These are phyloP conservation scores for Beauveria sp. DNA, from an alignment of 2,329 filamentous ascomycete genomes.

Conservation along the genomic window DNA sequence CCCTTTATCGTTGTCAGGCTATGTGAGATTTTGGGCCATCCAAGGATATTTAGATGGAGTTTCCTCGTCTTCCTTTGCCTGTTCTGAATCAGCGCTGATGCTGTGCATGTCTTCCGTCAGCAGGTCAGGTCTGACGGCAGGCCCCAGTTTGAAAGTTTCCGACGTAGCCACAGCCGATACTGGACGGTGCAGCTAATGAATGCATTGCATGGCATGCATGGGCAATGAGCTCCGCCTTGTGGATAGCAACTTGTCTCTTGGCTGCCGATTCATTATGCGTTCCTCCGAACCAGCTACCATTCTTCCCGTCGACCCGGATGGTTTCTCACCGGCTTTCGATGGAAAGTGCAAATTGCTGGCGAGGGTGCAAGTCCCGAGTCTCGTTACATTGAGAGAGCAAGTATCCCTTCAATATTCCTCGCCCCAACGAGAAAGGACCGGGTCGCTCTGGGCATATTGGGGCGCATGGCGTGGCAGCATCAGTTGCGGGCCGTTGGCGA, in stretches of 20 bases:
- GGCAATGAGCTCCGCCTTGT: background rate
- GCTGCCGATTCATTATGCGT: background rate
- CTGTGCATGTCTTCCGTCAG: conserved; percentile 3
- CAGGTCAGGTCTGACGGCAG: conserved; percentile 1
- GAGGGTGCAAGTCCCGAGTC: background rate
- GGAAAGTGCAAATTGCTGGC: background rate
- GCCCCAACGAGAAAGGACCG: background rate
- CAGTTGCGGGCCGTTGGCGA: conserved; percentile 7
- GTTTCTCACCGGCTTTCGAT: background rate
- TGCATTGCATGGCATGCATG: background rate
- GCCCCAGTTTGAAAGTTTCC: background rate
- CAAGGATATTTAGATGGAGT: background rate
- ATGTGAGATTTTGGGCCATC: background rate
- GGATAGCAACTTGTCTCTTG: background rate
- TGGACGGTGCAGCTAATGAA: background rate
- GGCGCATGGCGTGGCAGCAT: background rate
- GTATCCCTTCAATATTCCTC: background rate
- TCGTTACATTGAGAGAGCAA: background rate
- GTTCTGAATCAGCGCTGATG: background rate
- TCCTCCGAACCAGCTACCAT: background rate
- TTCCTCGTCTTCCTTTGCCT: background rate
- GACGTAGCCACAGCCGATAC: background rate
- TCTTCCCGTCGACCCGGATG: background rate
- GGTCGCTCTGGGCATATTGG: background rate
- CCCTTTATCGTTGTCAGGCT: background rate